Evolutionary conservation across 164 flowering plant genomes (phyloP), one percentile per base, ranked within the genome.

Genomic region (Santalum album): DNA sequence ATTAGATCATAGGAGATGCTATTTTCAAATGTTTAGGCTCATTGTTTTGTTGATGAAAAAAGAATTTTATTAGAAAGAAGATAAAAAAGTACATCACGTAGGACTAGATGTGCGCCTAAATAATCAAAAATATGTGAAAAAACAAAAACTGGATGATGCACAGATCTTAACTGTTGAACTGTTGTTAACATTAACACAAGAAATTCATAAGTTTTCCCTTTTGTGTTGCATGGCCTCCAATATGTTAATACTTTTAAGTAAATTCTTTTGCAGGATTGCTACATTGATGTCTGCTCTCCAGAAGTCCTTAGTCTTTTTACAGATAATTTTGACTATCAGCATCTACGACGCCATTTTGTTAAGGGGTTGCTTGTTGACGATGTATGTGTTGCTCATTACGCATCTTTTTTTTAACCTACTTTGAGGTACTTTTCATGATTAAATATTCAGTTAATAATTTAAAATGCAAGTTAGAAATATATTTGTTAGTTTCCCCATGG

Each of bases 311-410:
- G 86, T 65, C 83, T 89, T 54, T 92, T 92, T 72, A 81, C 86
- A 0, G 99, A 92, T 70, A 92, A 92, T 69, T 92, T 92, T 79
- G 99, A 92, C 61, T 92, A 92, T 73, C 99, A 92, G 62, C 99
- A 92, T 69, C 86, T 92, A 22, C 89, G 99, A 1, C 96, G 96
- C 25, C 94, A 92, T 68, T 92, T 92, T 77, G 88, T 92, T 43
- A 92, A 92, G 72, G 99, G 95, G 50, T 65, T 89, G 60, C 91
- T 92, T 57, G 64, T 81, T 52, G 99, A 92, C 75, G 99, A 92
- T 78, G 98, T 92, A 83, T 21, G 90, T 59, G 49, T 58, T 59
- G 22, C 64, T 62, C 32, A 27, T 59, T 42, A n/a, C 18, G n/a
- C 24, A 25, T 16, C 32, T 29, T 47, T 67, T 17, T 12, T 60